Percentiles rank a stretch among this genome's conserved stretches.
Evolutionary conservation across 768 basidiomycete species (phyloP).

Genomic region (Suillus weaverae): DNA sequence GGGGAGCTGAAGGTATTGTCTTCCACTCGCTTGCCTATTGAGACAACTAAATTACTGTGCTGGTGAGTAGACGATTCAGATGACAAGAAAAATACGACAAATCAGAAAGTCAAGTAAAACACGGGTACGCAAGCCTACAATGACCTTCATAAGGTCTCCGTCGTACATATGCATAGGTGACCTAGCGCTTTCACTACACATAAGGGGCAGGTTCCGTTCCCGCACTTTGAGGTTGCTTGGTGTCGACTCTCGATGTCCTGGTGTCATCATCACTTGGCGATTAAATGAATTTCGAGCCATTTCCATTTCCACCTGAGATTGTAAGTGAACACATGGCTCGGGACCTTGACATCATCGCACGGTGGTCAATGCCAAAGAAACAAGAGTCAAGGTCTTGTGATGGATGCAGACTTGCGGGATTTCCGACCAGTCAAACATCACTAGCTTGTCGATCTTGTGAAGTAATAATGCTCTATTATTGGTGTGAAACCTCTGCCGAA

Average conservation of each 20-base stretch:
- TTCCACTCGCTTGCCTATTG: neutral
- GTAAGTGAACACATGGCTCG: neutral
- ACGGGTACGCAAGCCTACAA: no score
- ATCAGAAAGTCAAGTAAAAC: no score
- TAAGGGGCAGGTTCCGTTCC: no score
- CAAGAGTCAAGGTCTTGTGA: neutral
- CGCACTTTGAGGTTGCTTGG: neutral
- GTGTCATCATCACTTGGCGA: neutral
- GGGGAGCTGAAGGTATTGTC: neutral
- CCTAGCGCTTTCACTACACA: neutral
- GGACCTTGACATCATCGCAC: neutral
- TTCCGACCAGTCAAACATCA: neutral
- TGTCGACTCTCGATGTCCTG: neutral
- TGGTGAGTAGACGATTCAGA: neutral
- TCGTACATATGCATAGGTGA: neutral
- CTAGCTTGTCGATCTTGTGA: neutral
- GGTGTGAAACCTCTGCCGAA: neutral
- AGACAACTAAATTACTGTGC: neutral
- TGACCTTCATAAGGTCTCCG: neutral
- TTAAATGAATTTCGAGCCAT: neutral
- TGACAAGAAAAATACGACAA: neutral
- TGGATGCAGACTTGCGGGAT: neutral
- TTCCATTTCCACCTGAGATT: neutral
- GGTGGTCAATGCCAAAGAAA: neutral
- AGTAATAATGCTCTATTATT: neutral